Evolutionary conservation across 129 eudicot genomes (phyloP), one percentile per base, ranked within the genome.

Genomic region (Lonicera japonica): DNA sequence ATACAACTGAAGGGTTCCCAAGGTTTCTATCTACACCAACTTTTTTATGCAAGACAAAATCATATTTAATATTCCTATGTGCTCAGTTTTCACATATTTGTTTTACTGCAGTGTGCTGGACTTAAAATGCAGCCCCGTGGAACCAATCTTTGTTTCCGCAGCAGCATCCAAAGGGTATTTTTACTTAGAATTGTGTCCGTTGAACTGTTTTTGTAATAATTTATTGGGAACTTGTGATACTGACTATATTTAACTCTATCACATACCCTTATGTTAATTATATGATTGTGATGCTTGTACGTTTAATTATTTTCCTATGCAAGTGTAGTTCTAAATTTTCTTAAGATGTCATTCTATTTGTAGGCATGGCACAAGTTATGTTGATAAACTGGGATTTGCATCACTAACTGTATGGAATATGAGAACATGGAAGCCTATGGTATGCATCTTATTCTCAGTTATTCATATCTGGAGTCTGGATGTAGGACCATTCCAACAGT

Each of bases 371-470:
- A 61, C 94, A 56, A 74, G 73, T 76, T 65, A 64, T 73, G 64
- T 64, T 68, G 88, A 85, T 70, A 80, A 65, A 23, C 60, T 80
- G 70, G 99, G 95, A 46, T 85, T 79, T 43, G 99, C 99, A 46
- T 88, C 95, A 61, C 65, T 94, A 55, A 88, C 96, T n/a, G 99
- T 88, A 39, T 94, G 96, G 99, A 94, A 88, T 80, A 94, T 94
- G 99, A 77, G 94, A 78, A 94, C 96, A 48, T 94, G 99, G 99
- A 94, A 85, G 74, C 75, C 89, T 65, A 83, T 94, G 99, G 99
- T 94, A 77, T 22, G 92, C 67, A 20, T 24, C 62, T 48, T 66
- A 39, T 45, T 12, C 17, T 64, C 25, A 53, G 41, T 58, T 64
- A 41, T 45, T 10, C 43, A 19, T 16, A 25, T 43, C 6, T 29